Evolutionary conservation across 208 protist genomes (phyloP), one percentile per base, ranked within the genome.

Genomic region (Endotrypanum monterogeii): DNA sequence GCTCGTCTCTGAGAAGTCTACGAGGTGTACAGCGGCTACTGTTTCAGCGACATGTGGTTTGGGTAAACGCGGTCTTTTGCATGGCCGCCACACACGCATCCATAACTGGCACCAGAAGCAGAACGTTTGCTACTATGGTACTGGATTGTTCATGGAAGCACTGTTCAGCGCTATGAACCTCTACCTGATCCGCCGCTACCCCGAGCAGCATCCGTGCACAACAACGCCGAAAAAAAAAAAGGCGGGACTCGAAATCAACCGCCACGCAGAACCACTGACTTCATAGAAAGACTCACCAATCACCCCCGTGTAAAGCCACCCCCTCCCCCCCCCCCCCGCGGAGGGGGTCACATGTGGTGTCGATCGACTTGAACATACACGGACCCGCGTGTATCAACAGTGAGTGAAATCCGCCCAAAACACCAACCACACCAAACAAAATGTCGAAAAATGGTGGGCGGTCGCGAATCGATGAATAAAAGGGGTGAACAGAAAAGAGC

Each of bases 71-170:
- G 87, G 87, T 35, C 56, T 92, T 0, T 35, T 87, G 71, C 78
- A 89, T 68, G 87, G 81, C 16, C 63, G 83, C 57, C 81, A 83
- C 41, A 72, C 87, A 12, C 84, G 79, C 74, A 90, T 93, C 73
- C 88, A 93, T 70, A 86, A 93, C 73, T 90, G 76, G 37, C 88
- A 93, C 71, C 88, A 93, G 79, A 93, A 85, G 14, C 72, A 83
- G 79, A 93, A 93, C 74, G 74, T 82, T 23, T 81, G 80, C 23
- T 89, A 90, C 78, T 93, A 86, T 71, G 85, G 86, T 37, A 58
- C 69, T 11, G 75, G 73, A 35, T 67, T 86, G 32, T 77, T 79
- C 41, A 89, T 89, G 80, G 87, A 92, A 60, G 78, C 75, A 30
- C 60, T 89, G 3, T 63, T 84, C 66, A 83, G 83, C 65, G 90